A percentile compares a stretch with the other conserved stretches of the same genome.
These are phyloP conservation scores for Chaetomiaceae sp. DNA, from an alignment of 2,329 filamentous ascomycete species.

Conservation along the genomic window DNA sequence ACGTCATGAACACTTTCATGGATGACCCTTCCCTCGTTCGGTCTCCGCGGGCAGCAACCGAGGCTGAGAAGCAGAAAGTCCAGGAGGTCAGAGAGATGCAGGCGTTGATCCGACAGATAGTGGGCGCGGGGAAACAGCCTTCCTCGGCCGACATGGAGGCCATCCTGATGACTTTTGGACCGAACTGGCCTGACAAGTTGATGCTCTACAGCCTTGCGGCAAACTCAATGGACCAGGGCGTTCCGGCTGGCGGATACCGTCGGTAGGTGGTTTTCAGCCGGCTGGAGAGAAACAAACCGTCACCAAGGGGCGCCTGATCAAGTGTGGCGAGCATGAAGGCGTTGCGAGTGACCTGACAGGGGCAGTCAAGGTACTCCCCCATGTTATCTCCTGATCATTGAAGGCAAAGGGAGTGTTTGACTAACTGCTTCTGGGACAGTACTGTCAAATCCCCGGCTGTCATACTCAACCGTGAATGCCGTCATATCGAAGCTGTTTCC, in stretches of 20 bases:
- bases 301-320: background rate
- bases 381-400: too few species aligned
- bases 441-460: background rate
- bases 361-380: slow-evolving; percentile 1
- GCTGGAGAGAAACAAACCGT: background rate
- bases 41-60: slow-evolving; percentile 8
- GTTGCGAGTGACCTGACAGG: background rate
- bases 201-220: background rate
- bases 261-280: too few species aligned
- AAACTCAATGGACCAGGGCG: slow-evolving; percentile 9
- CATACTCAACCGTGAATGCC: background rate
- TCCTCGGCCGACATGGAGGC: background rate
- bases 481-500: background rate
- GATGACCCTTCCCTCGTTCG: background rate
- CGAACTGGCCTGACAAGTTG: background rate
- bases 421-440: background rate
- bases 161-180: background rate
- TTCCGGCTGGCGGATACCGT: background rate
- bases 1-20: background rate
- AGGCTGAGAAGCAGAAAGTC: slow-evolving; percentile 6
- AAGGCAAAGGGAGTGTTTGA: too few species aligned
- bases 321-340: background rate
- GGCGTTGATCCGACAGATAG: background rate
- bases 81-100: slow-evolving; percentile 10
- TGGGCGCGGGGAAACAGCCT: slow-evolving; percentile 2